Evolutionary conservation across 345 rosid species (phyloP).

Genomic region (Euphorbia lathyris): DNA sequence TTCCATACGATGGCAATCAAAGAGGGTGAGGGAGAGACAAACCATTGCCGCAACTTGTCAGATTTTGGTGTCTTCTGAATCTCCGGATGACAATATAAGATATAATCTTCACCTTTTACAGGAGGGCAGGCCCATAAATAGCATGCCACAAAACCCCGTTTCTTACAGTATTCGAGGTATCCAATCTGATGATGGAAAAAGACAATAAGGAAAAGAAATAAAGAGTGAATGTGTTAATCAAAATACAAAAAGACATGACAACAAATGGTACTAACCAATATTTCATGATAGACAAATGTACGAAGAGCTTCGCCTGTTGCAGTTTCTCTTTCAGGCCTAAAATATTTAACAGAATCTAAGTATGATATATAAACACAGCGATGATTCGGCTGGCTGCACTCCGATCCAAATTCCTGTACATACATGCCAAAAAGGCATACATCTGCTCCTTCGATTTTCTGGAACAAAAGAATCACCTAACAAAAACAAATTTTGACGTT

Average conservation of each 20-base stretch:
- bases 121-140: constrained; percentile 38
- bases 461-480: constrained; percentile 32
- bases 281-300: constrained; percentile 33
- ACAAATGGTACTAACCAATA: constrained; percentile 15
- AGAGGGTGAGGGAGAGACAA: constrained; percentile 6
- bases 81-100: constrained; percentile 31
- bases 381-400: constrained; percentile 27
- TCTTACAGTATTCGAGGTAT: constrained; percentile 33
- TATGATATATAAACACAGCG: constrained; percentile 29
- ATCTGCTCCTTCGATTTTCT: constrained; percentile 31
- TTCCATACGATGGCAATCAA: neutral
- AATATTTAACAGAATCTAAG: constrained; percentile 32
- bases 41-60: constrained; percentile 33
- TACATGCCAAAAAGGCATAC: constrained; percentile 32
- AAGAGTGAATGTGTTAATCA: neutral
- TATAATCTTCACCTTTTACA: constrained; percentile 34
- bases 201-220: neutral
- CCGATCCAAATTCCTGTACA: constrained; percentile 34
- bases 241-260: neutral
- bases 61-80: constrained; percentile 33
- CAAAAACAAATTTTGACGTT: neutral
- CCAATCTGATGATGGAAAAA: constrained; percentile 22
- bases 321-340: constrained; percentile 25
- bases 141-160: constrained; percentile 29
- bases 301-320: constrained; percentile 31